A percentile compares a stretch with the other conserved stretches of the same genome.
Evolutionary conservation across 1,139 yeast species (phyloP).

Genomic region (Yamadazyma diddensiae): DNA sequence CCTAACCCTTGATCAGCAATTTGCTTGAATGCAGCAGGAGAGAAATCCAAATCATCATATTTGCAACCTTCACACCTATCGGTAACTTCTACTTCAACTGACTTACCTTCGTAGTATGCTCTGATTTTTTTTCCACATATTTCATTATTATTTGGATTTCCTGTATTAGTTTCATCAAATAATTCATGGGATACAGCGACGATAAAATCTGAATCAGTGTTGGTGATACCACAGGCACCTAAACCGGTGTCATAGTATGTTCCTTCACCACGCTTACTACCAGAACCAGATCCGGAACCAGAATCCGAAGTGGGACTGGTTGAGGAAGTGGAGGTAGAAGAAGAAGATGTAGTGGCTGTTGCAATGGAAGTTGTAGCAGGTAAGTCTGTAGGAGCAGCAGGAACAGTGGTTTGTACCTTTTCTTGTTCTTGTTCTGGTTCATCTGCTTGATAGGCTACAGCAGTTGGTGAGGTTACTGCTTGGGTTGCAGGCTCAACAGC

Average conservation of each 20-base stretch:
- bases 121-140: constrained; percentile 42
- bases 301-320: constrained; percentile 22
- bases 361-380: constrained; percentile 13
- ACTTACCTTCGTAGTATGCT: constrained; percentile 37
- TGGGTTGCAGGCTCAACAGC: constrained; percentile 12
- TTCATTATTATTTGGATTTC: constrained; percentile 42
- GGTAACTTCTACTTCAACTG: constrained; percentile 42
- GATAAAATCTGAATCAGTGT: constrained; percentile 46
- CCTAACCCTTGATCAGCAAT: constrained; percentile 41
- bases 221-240: constrained; percentile 60
- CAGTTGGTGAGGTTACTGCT: constrained; percentile 9
- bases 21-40: constrained; percentile 40
- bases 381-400: constrained; percentile 21
- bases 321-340: constrained; percentile 16
- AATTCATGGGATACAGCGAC: constrained; percentile 40
- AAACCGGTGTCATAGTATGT: constrained; percentile 57
- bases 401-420: constrained; percentile 10
- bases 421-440: constrained; percentile 3
- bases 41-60: constrained; percentile 39
- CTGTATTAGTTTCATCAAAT: constrained; percentile 30
- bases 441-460: constrained; percentile 4
- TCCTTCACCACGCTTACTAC: constrained; percentile 46
- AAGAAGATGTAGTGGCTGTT: constrained; percentile 18
- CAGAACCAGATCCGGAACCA: constrained; percentile 17
- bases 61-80: constrained; percentile 44